Evolutionary conservation across 441 rosid genomes (phyloP).

Genomic region (Arabidopsis lyrata): DNA sequence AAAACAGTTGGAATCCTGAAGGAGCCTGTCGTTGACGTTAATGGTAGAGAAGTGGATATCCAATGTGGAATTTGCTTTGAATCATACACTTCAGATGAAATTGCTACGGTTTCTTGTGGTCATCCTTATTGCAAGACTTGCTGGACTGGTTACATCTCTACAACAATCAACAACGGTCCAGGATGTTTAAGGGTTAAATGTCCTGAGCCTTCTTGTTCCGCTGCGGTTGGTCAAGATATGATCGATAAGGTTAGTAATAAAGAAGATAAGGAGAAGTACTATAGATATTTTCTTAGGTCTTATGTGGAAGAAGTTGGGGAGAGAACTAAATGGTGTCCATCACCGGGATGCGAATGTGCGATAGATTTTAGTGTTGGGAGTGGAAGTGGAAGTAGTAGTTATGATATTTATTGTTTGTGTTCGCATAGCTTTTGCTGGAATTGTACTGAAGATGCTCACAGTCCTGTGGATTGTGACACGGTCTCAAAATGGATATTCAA

Average conservation of each 20-base stretch:
- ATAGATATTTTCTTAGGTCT: conserved; percentile 54
- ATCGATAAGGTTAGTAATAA: conserved; percentile 40
- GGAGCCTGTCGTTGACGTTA: conserved; percentile 47
- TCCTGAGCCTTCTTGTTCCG: conserved; percentile 66
- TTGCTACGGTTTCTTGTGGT: conserved; percentile 75
- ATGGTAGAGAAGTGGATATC: conserved; percentile 47
- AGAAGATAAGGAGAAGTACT: conserved; percentile 53
- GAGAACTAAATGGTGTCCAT: conserved; percentile 66
- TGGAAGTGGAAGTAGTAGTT: conserved; percentile 30
- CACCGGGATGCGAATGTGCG: conserved; percentile 59
- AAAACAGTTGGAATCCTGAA: conserved; percentile 70
- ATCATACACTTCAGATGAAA: conserved; percentile 44
- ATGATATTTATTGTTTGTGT: conserved; percentile 61
- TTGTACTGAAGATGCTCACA: conserved; percentile 69
- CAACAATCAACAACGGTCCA: conserved; percentile 58
- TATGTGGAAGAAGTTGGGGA: conserved; percentile 53
- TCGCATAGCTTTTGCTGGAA: conserved; percentile 65
- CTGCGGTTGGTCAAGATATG: conserved; percentile 59
- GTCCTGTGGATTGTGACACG: conserved; percentile 72
- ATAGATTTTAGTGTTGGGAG: conserved; percentile 42
- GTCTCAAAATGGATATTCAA: conserved; percentile 64
- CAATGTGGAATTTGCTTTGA: conserved; percentile 91
- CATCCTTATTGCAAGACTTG: conserved; percentile 82
- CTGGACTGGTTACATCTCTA: conserved; percentile 68
- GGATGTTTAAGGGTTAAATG: conserved; percentile 64